Conservation (phyloP, 2,329 filamentous ascomycete species). For the Xylariaceae sp. region DNA sequence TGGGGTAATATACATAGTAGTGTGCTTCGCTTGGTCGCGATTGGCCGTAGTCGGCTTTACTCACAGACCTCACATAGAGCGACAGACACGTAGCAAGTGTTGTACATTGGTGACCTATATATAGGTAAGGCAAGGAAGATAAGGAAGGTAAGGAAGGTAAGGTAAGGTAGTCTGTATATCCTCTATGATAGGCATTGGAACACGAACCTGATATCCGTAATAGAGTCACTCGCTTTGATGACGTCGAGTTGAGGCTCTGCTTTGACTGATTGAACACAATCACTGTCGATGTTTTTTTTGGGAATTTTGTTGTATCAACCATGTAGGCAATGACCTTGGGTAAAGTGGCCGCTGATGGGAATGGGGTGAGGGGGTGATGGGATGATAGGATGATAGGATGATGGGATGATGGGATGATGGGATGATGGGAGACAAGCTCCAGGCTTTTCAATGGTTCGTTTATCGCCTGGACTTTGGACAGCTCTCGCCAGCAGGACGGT, state of each 20-base stretch:
- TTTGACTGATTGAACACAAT: not conserved
- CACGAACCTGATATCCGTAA: not conserved
- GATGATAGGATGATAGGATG: no score
- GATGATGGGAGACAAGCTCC: no score
- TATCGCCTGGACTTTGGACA: constrained; percentile 16
- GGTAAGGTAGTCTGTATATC: not conserved
- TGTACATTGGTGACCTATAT: no score
- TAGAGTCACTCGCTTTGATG: not conserved
- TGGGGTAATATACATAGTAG: not conserved
- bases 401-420: no score
- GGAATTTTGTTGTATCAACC: no score
- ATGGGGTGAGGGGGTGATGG: no score
- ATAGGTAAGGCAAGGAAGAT: no score
- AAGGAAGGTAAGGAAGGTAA: not conserved
- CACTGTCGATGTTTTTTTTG: no score
- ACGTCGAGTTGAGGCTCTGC: not conserved
- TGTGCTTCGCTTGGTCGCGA: not conserved
- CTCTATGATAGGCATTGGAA: not conserved
- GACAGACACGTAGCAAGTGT: not conserved
- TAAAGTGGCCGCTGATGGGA: no score
- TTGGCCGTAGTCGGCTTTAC: not conserved
- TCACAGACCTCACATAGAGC: not conserved
- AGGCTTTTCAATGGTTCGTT: not conserved
- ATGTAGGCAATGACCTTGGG: no score
- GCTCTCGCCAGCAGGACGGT: not conserved